Evolutionary conservation across 148 eudicot genomes (phyloP), one percentile per base, ranked within the genome.

Genomic region (Suaeda aralocaspica): DNA sequence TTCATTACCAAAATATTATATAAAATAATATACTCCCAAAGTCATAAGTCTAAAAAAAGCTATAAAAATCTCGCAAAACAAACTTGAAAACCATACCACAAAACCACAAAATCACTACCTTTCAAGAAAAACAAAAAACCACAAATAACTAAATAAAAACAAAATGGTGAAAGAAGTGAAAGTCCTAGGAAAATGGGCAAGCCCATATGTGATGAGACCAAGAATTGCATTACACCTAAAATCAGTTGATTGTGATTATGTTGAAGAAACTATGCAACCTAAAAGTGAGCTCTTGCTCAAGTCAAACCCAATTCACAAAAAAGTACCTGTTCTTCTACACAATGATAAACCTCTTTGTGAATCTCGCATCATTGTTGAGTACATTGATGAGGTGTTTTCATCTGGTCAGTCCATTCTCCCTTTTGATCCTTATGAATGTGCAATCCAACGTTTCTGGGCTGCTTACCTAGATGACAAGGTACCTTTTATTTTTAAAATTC

Each of bases 361-460:
- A 64, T 90, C 96, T 0, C 86, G 84, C n/a, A 45, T 90, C 25
- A 90, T 90, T 62, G 84, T 90, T 13, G 76, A 88, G 36, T 90
- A 90, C 68, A 72, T 86, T 42, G 96, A 90, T 33, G 92, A 86
- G 28, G 79, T 86, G 78, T n/a, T n/a, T n/a, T 49, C 78, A 44
- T 70, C 84, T 50, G 89, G 73, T n/a, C 78, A 76, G 5, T 45
- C 86, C 2, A 75, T 90, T 68, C 84, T 90, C 29, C 96, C 96
- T 16, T 80, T 84, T 9, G 83, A 87, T 79, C 86, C 95, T n/a
- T 89, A 87, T 44, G 91, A 83, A 48, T 86, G 86, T 1, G 95
- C 95, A 72, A 64, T 70, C 36, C 88, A 87, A 10, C 82, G 96
- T 11, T 89, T 89, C 57, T 89, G 95, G 95, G 86, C 89, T 41